Percentiles rank a stretch among this genome's conserved stretches.
phyloP scores from a whole-genome alignment of 148 eudicot genomes.

The Chenopodium formosanum region DNA sequence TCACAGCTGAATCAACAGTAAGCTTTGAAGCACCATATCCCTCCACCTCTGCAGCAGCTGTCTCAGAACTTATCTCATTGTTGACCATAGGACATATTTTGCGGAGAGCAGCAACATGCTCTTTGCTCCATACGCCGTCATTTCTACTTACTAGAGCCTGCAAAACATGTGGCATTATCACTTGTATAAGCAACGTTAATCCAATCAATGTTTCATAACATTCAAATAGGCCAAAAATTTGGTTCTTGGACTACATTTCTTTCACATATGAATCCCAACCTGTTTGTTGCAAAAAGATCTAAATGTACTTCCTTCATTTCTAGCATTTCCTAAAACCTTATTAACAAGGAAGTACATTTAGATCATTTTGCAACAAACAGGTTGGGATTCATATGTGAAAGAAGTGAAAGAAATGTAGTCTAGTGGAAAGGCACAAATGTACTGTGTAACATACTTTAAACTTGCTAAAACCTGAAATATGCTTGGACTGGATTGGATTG shows the following conservation, averaged over 20 bases:
- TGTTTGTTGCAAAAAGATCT: neutral
- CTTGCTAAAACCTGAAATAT: neutral
- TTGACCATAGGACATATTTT: slow-evolving; percentile 99
- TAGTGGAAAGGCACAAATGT: neutral
- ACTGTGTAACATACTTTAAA: neutral
- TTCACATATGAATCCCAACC: neutral
- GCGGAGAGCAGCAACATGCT: slow-evolving; percentile 76
- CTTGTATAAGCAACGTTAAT: neutral
- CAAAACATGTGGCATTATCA: slow-evolving; percentile 2
- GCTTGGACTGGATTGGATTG: neutral
- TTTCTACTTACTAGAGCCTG: slow-evolving; percentile 97
- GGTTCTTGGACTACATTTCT: neutral
- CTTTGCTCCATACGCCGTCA: slow-evolving; percentile 96
- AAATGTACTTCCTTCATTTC: neutral
- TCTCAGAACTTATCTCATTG: slow-evolving; percentile 76
- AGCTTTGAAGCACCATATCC: slow-evolving; percentile 99
- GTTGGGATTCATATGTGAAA: no score
- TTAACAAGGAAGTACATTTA: no score
- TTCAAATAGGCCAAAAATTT: neutral
- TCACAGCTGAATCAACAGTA: slow-evolving; percentile 96
- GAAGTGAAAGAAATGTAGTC: no score
- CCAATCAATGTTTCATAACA: neutral
- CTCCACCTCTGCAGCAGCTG: slow-evolving; percentile 98
- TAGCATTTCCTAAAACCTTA: no score
- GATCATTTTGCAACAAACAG: no score